Evolutionary conservation across 148 eudicot genomes (phyloP), one percentile per base, ranked within the genome.

Genomic region (Rhododendron williamsianum): DNA sequence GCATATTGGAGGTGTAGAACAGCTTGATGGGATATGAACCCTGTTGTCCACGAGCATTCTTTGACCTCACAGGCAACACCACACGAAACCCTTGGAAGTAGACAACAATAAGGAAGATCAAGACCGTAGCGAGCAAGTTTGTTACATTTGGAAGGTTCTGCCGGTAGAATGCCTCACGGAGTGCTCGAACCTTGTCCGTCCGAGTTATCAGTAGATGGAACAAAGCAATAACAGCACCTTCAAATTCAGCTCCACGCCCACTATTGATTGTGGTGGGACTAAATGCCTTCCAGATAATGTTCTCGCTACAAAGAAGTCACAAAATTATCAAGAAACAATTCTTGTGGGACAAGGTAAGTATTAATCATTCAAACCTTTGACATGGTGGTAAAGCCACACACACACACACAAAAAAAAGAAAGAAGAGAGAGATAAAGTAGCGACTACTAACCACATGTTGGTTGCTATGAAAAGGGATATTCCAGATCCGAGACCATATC

Each of bases 1-100:
- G 98, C 98, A 95, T 95, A 90, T 95, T 95, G 58, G 98, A 95
- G 87, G 98, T 95, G 94, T 95, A 95, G 80, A 95, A 95, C 85
- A 95, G 87, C 91, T 95, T 95, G 79, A 95, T 95, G 73, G 98
- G 98, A 81, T 95, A 95, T 35, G 96, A 95, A 5, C 96, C 96
- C 83, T 94, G 97, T 87, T 95, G 98, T 76, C 98, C 98, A 87
- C 98, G 95, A n/a, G 98, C 98, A 82, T 95, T 95, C 92, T 95
- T 95, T 65, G 98, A 94, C 78, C 97, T 84, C 69, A 94, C 95
- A 65, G 98, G 98, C 89, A 95, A 89, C 84, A 95, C 94, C 72
- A 95, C 98, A 13, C 98, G 93, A 89, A 95, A 95, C 6, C 98
- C 98, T 94, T 95, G 98, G 90, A 94, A 93, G 88, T 95, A 95